phyloP scores from a whole-genome alignment of 371 early-diverging fungal species.

The Apophysomyces elegans region DNA sequence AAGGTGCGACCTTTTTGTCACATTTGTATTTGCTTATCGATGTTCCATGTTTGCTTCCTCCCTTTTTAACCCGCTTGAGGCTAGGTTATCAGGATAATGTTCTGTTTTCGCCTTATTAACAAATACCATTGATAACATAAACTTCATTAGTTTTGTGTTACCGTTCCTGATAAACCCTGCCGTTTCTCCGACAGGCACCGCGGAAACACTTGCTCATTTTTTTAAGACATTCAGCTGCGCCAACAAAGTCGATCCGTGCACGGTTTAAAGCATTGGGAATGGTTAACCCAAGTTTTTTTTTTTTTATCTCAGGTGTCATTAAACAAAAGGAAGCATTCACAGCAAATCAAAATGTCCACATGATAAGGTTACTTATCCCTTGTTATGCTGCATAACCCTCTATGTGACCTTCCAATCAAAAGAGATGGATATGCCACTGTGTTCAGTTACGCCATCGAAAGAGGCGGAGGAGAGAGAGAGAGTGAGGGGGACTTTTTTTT shows the following conservation, averaged over 20 bases:
- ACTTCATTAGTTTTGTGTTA: slow-evolving; percentile 8
- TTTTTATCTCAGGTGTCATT: not conserved
- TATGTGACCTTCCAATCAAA: not conserved
- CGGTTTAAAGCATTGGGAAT: not conserved
- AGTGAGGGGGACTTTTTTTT: too few relatives aligned
- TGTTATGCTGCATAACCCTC: slow-evolving; percentile 5
- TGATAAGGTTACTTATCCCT: not conserved
- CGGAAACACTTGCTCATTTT: not conserved
- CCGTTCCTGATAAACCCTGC: slow-evolving; percentile 6
- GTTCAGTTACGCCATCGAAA: not conserved
- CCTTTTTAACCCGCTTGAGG: not conserved
- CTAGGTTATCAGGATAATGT: not conserved
- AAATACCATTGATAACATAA: not conserved
- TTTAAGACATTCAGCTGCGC: slow-evolving; percentile 9
- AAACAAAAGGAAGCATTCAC: not conserved
- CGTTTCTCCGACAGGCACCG: slow-evolving; percentile 12
- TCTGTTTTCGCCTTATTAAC: not conserved
- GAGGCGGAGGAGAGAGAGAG: too few relatives aligned
- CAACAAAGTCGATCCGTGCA: slow-evolving; percentile 12
- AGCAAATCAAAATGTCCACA: slow-evolving; percentile 6
- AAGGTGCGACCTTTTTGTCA: not conserved
- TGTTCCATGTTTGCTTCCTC: not conserved
- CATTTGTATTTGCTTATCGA: not conserved
- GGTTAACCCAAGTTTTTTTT: not conserved
- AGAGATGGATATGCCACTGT: not conserved